phyloP scores from a whole-genome alignment of 768 basidiomycete genomes.

The Amanita phalloides region DNA sequence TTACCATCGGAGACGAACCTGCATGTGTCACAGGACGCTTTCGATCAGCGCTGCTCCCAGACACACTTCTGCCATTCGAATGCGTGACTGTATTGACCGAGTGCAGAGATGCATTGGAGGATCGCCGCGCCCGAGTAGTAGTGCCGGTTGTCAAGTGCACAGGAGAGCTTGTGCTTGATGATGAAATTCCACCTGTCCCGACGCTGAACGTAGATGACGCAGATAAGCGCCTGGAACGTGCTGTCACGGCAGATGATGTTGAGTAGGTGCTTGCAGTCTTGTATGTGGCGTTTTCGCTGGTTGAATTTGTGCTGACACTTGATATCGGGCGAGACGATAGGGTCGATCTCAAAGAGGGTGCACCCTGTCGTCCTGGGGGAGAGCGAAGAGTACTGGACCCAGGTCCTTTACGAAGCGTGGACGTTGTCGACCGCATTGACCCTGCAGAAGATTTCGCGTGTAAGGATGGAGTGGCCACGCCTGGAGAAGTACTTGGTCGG shows the following conservation, averaged over 20 bases:
- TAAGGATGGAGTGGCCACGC: constrained; percentile 1
- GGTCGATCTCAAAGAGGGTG: background rate
- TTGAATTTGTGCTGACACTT: constrained; percentile 11
- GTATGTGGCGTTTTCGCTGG: background rate
- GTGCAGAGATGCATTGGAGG: background rate
- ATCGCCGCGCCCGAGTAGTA: background rate
- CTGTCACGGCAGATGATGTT: background rate
- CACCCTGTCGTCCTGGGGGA: background rate
- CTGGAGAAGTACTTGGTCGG: constrained; percentile 3
- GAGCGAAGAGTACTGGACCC: constrained; percentile 3
- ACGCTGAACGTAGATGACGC: background rate
- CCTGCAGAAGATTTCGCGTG: constrained; percentile 21
- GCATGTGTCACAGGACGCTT: background rate
- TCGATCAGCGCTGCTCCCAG: background rate
- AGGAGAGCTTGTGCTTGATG: background rate
- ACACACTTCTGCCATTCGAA: background rate
- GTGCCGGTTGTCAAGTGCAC: background rate
- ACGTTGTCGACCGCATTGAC: constrained; percentile 22
- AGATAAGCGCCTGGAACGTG: constrained; percentile 1
- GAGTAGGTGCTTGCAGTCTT: constrained; percentile 4
- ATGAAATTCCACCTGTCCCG: background rate
- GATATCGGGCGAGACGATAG: constrained; percentile 9
- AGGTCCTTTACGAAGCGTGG: constrained; percentile 19
- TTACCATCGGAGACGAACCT: background rate
- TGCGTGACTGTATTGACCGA: no score